Evolutionary conservation across 1,139 yeast genomes (phyloP), one percentile per base, ranked within the genome.

Genomic region (Pichia inconspicua): DNA sequence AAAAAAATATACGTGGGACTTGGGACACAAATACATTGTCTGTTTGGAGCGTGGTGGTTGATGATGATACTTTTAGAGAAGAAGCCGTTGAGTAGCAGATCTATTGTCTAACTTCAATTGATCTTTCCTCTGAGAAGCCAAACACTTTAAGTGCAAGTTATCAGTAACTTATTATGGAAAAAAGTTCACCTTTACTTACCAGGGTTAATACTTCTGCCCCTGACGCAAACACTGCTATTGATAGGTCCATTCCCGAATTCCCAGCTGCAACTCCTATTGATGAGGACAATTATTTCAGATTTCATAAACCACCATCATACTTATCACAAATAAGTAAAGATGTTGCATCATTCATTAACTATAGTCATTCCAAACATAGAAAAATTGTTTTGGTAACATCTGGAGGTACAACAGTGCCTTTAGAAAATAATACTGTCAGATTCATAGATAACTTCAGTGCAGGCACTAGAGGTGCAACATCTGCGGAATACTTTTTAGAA

Each of bases 361-460:
- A 56, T 56, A 81, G 78, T 56, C 58, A 66, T 40, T 46, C 55
- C 35, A 49, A 66, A 17, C 60, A 65, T 9, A 75, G 77, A 48
- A 76, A 72, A 51, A 76, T 92, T 22, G 97, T 82, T 0, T 68
- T 92, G 48, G 94, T 92, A 4, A 92, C 97, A 0, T 82, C 92
- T 11, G 99, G 99, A n/a, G 99, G 98, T 34, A 92, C 98, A 1
- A 90, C 97, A 0, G 99, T 94, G 0, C 99, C 99, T 0, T 71
- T 92, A 55, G 99, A 92, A 60, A 89, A 89, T 66, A 92, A 94
- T 61, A 94, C 98, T 0, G 98, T 92, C 15, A 69, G 99, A 50
- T 92, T 92, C 66, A 89, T 92, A 61, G 99, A 92, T 66, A 92
- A 92, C 63, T 94, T 94, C 65, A 84, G 95, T 58, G 97, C 97